These are phyloP conservation scores for Acacia concinna DNA, from an alignment of 331 rosid genomes.

Conservation along the genomic window DNA sequence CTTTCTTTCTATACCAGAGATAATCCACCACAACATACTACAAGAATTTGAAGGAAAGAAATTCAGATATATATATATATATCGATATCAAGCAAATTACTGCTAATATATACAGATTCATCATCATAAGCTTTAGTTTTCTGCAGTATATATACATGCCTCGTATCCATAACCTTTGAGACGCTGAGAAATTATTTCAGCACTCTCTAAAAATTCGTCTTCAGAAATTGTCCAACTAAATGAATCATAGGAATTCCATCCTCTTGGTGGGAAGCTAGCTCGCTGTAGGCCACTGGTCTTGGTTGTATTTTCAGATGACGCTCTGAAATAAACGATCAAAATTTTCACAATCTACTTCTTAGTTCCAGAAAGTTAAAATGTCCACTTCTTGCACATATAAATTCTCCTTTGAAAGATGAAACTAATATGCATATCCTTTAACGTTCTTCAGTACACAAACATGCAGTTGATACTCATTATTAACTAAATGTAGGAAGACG, in stretches of 20 bases:
- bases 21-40: conserved; percentile 94
- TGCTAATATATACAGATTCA: conserved; percentile 2
- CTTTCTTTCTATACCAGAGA: conserved; percentile 90
- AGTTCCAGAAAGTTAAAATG: not conserved
- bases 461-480: not conserved
- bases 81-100: not conserved
- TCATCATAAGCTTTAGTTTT: not conserved
- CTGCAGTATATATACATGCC: not conserved
- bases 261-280: conserved; percentile 86
- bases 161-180: conserved; percentile 71
- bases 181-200: conserved; percentile 52
- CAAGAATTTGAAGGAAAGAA: conserved; percentile 38
- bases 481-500: not conserved
- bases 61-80: conserved; percentile 12
- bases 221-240: conserved; percentile 86
- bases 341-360: not conserved
- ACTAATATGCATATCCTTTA: not conserved
- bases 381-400: not conserved
- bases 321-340: conserved; percentile 45
- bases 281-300: conserved; percentile 30
- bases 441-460: not conserved
- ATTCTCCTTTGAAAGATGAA: conserved; percentile 1
- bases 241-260: conserved; percentile 95
- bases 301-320: conserved; percentile 38
- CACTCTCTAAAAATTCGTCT: conserved; percentile 62